Base-by-base conservation (phyloP, 2,329 filamentous ascomycete species). In the Claviceps pazoutovae region DNA sequence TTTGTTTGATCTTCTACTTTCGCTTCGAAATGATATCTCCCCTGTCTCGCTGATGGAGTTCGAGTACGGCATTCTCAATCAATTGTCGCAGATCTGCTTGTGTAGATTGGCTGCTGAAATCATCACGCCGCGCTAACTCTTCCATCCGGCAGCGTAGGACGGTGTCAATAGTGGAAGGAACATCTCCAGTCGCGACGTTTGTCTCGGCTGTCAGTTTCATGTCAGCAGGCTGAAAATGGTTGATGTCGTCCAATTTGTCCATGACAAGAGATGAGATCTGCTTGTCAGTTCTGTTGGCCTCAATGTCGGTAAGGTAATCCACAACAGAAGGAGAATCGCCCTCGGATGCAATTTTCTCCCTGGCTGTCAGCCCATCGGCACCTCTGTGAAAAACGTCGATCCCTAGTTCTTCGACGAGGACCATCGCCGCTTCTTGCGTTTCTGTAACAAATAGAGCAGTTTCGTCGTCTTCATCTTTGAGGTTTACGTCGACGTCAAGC, bases 401-500 rank as follows among this genome's bases (percentile, higher is more conserved):
- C 5, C 82, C 80, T 3, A 97, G 73, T 66, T 95, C 88, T 61
- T 94, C 88, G 3, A 97, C 79, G 7, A 98, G 73, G 50, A 83
- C 78, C 59, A 79, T 80, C 19, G 91, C 91, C 44, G 88, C 83
- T 4, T 86, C 83, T 48, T 85, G 73, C 0, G 81, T 87, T 68
- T 98, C 93, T 30, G 83, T 82, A n/a, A 89, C 88, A 63, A 95
- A 98, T 4, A 98, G 74, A n/a, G 91, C 86, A 1, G 91, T 96
- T 69, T 98, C 93, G 52, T 83, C 80, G 65, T 98, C 93, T 66
- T 95, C 88, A 64, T 98, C 93, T 58, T 78, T 79, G 50, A 96
- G 72, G 64, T 96, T 84, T 47, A 89, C 79, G 54, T 90, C 74
- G 23, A 91, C 90, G 13, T 81, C 70, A 68, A 90, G 88, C 37